phyloP scores from a whole-genome alignment of 257 asterid genomes.

The Penstemon newberryi region DNA sequence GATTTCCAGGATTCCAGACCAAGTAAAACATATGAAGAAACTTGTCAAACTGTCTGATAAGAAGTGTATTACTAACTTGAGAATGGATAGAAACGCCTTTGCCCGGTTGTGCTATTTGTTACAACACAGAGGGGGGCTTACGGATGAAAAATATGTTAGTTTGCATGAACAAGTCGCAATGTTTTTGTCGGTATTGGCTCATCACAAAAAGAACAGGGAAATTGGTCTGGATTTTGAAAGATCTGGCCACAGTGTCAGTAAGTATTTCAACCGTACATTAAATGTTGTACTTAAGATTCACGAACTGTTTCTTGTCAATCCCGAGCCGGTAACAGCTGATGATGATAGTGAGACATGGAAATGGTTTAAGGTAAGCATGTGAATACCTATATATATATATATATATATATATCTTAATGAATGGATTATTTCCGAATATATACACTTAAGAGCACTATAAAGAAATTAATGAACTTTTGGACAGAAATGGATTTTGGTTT shows the following conservation, averaged over 20 bases:
- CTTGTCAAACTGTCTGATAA: background rate
- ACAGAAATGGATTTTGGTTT: no score
- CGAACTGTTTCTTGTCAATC: background rate
- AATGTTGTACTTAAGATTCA: background rate
- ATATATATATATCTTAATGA: no score
- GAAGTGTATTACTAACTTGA: background rate
- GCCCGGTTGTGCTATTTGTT: background rate
- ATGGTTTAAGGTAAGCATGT: background rate
- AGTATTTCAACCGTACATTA: background rate
- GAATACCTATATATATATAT: no score
- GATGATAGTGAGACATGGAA: background rate
- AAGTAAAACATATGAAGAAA: background rate
- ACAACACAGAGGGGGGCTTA: background rate
- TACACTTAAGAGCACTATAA: no score
- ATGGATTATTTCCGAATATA: no score
- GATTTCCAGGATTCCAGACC: background rate
- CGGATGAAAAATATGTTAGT: background rate
- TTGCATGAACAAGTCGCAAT: background rate
- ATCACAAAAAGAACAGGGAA: background rate
- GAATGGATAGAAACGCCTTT: conserved; percentile 3
- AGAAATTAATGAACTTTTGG: background rate
- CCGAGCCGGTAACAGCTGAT: background rate
- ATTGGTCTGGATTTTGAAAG: background rate
- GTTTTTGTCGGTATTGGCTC: background rate
- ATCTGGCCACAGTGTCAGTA: background rate